Conservation (phyloP, 2,329 filamentous ascomycete genomes). For the Onygenales sp. region DNA sequence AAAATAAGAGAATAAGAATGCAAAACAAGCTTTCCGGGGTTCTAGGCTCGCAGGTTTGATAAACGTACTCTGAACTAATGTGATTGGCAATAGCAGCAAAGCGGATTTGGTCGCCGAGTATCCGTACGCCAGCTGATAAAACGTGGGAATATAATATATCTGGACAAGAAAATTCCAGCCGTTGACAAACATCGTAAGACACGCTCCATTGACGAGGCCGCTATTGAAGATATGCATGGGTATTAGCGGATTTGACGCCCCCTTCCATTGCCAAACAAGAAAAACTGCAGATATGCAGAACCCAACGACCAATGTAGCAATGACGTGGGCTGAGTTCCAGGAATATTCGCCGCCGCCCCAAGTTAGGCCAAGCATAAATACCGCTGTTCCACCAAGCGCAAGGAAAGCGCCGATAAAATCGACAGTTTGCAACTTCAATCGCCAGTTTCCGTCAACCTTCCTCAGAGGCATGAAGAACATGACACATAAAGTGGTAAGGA, state of each 20-base stretch:
- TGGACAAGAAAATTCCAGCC: constrained; percentile 53
- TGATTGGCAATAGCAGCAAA: constrained; percentile 41
- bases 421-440: constrained; percentile 40
- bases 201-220: constrained; percentile 45
- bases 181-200: constrained; percentile 49
- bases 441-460: constrained; percentile 45
- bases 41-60: constrained; percentile 27
- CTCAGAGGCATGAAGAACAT: constrained; percentile 50
- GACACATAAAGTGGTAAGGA: constrained; percentile 38
- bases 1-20: constrained; percentile 11
- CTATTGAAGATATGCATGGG: constrained; percentile 45
- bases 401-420: constrained; percentile 43
- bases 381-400: constrained; percentile 32
- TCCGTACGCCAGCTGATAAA: constrained; percentile 48
- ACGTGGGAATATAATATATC: constrained; percentile 53
- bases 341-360: constrained; percentile 52
- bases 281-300: constrained; percentile 18
- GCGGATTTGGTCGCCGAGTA: constrained; percentile 40
- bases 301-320: constrained; percentile 47
- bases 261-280: constrained; percentile 27
- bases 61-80: constrained; percentile 34
- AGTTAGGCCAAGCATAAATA: constrained; percentile 43
- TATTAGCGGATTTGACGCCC: constrained; percentile 16
- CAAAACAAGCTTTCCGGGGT: neutral
- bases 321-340: constrained; percentile 47